A percentile compares a stretch with the other conserved stretches of the same genome.
Conservation (phyloP, 257 asterid species). For the Rhazya stricta region DNA sequence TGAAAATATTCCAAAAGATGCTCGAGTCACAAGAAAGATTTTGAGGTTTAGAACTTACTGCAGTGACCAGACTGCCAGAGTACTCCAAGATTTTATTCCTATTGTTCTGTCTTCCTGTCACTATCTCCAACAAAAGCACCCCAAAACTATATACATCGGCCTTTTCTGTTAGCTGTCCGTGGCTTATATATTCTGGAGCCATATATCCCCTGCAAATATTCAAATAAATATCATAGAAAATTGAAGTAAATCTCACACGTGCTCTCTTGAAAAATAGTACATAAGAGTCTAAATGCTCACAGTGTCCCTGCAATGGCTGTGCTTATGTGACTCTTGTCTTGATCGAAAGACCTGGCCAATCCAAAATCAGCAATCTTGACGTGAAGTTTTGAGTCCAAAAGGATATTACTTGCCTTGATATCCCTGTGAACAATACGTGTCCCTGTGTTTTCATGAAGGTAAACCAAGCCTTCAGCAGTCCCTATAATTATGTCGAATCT, state of each 20-base stretch:
- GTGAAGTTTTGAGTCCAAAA: conserved; percentile 16
- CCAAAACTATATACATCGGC: conserved; percentile 30
- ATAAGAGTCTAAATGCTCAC: conserved; percentile 4
- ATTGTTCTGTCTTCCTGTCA: conserved; percentile 27
- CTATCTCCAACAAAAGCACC: conserved; percentile 24
- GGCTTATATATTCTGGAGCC: conserved; percentile 32
- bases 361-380: conserved; percentile 22
- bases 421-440: conserved; percentile 17
- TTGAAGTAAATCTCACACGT: neutral
- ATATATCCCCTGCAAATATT: conserved; percentile 27
- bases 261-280: neutral
- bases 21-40: neutral
- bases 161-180: conserved; percentile 30
- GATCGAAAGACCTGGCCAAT: conserved; percentile 18
- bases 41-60: conserved; percentile 1
- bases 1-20: too few relatives aligned
- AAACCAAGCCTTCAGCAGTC: conserved; percentile 21
- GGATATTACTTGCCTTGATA: conserved; percentile 22
- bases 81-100: conserved; percentile 9
- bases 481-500: conserved; percentile 17
- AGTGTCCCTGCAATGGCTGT: conserved; percentile 22
- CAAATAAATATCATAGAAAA: conserved; percentile 3
- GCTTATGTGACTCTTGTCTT: conserved; percentile 17
- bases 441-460: conserved; percentile 19
- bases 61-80: conserved; percentile 11